A percentile compares a stretch with the other conserved stretches of the same genome.
phyloP scores from a whole-genome alignment of 345 rosid genomes.

The Hypericum perforatum region DNA sequence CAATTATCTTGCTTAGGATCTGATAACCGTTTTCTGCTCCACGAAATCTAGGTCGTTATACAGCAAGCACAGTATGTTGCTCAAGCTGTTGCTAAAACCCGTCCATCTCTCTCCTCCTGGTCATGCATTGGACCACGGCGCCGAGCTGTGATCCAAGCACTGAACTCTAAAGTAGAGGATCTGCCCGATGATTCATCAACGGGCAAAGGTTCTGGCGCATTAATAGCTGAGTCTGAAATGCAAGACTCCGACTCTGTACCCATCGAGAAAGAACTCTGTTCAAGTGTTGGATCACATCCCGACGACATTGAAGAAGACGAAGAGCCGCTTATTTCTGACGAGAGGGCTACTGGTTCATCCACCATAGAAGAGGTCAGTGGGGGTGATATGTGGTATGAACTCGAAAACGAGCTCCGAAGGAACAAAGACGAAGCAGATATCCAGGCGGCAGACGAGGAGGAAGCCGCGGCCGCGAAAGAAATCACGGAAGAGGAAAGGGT shows the following conservation, averaged over 20 bases:
- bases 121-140: slow-evolving; percentile 90
- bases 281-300: slow-evolving; percentile 29
- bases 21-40: neutral
- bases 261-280: slow-evolving; percentile 24
- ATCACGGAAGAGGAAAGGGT: slow-evolving; percentile 61
- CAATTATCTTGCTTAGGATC: too few relatives aligned
- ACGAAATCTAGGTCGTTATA: slow-evolving; percentile 58
- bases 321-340: slow-evolving; percentile 40
- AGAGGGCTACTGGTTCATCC: slow-evolving; percentile 17
- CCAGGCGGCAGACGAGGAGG: slow-evolving; percentile 57
- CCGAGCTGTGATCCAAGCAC: slow-evolving; percentile 35
- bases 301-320: slow-evolving; percentile 65
- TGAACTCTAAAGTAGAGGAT: slow-evolving; percentile 36
- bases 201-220: slow-evolving; percentile 35
- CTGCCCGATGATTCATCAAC: slow-evolving; percentile 37
- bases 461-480: slow-evolving; percentile 70
- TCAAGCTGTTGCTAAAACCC: slow-evolving; percentile 77
- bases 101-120: slow-evolving; percentile 74
- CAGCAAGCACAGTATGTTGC: slow-evolving; percentile 86
- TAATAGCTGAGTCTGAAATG: slow-evolving; percentile 22
- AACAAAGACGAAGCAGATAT: slow-evolving; percentile 45
- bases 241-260: slow-evolving; percentile 15
- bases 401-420: slow-evolving; percentile 74
- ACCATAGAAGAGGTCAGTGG: slow-evolving; percentile 43
- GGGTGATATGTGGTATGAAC: slow-evolving; percentile 79